These are phyloP conservation scores for Gillenia trifoliata DNA, from an alignment of 306 rosid species.

Conservation along the genomic window DNA sequence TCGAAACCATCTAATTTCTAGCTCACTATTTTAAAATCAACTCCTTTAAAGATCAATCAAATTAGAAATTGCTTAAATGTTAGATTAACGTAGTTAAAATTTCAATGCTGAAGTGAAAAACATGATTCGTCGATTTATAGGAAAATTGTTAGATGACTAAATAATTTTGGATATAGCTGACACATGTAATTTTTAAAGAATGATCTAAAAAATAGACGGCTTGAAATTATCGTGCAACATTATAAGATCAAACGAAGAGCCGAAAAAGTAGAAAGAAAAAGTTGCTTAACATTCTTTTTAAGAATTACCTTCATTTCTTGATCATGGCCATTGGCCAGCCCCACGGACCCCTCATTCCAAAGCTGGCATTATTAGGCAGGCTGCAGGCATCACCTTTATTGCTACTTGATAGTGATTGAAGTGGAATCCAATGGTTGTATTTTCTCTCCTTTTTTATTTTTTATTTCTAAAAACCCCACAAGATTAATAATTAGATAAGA, in stretches of 20 bases:
- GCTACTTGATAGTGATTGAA: conserved; percentile 40
- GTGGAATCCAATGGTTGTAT: conserved; percentile 44
- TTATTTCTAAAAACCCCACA: neutral
- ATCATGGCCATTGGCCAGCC: neutral
- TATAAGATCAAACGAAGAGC: accelerated
- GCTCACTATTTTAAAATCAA: no score
- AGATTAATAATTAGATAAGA: conserved; percentile 8
- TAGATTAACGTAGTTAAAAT: no score
- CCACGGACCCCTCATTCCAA: conserved; percentile 12
- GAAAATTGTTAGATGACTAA: no score
- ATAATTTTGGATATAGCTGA: no score
- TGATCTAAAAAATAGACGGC: accelerated
- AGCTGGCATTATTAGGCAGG: conserved; percentile 33
- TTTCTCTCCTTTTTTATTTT: neutral
- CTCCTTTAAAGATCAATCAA: no score
- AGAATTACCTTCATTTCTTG: neutral
- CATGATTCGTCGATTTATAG: no score
- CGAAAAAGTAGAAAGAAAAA: no score
- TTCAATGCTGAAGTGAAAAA: accelerated
- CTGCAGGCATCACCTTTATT: conserved; percentile 20
- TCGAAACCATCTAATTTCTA: no score
- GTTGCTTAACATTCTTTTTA: neutral
- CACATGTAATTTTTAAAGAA: no score
- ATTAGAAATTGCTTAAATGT: no score
- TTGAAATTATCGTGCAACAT: no score